Evolutionary conservation across 2,329 filamentous ascomycete species (phyloP), one percentile per base, ranked within the genome.

Genomic region (Claviceps capensis): DNA sequence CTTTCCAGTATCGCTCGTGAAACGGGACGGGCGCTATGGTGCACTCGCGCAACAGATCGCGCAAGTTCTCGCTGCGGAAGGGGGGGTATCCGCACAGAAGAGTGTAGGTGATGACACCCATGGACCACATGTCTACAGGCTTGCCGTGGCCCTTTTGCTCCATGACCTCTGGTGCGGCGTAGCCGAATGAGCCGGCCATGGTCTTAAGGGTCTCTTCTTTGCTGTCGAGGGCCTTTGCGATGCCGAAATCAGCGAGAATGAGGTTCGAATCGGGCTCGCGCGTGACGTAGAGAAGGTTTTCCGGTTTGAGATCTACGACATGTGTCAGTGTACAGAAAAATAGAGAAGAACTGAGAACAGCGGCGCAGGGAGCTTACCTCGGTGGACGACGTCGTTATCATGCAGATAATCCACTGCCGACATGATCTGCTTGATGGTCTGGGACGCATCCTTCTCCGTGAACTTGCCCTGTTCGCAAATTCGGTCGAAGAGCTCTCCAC

Each of bases 391-490:
- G 63, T 96, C 90, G 64, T 93, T 93, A 63, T 85, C 75, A 70
- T 98, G 93, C 42, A 98, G 81, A 65, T 96, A 98, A 71, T 95
- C 79, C 58, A 98, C 93, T 22, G 94, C 93, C 58, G 84, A 85
- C 34, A 98, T 79, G 36, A 98, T 85, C 70, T 98, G 90, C 63
- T 85, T 86, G 66, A 98, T 97, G 9, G 91, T 97, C 69, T 93
- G 85, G 19, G 90, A 91, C 13, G 89, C 90, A 72, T 98, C 93
- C 72, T 95, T 97, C 68, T 98, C 93, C 14, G 93, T 98, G 72
- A 97, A 98, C 67, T 88, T 95, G 61, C 93, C 94, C 69, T 94
- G 87, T 65, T 97, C 90, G 72, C 93, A 98, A 62, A 98, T 98
- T 52, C 94, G 85, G 65, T 98, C 93, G 69, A 98, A 98, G 57